Conservation (phyloP, 2,329 filamentous ascomycete species). For the Cercospora brassicicola region DNA sequence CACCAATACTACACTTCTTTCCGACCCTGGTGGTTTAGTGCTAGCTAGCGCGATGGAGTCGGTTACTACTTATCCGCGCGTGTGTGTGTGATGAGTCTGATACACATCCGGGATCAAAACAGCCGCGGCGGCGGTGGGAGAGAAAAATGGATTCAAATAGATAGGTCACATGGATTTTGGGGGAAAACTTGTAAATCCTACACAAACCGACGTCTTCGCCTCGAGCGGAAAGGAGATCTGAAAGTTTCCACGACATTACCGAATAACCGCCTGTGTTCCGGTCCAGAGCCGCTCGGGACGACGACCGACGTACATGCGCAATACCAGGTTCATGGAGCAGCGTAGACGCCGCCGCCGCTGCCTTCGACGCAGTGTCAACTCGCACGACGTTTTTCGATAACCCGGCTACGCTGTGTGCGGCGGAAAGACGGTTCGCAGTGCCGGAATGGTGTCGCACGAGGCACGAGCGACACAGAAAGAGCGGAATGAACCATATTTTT, state of each 20-base stretch:
- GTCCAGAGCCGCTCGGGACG: background rate
- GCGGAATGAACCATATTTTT: background rate
- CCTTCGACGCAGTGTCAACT: background rate
- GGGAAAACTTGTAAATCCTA: background rate
- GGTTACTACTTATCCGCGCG: background rate
- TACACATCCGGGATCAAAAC: background rate
- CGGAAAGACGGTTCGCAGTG: background rate
- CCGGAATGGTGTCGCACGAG: background rate
- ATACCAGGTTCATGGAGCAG: background rate
- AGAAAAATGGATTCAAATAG: background rate
- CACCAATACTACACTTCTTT: background rate
- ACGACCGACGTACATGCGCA: background rate
- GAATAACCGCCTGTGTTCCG: background rate
- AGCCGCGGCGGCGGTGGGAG: background rate
- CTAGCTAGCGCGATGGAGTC: background rate
- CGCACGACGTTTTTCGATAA: background rate
- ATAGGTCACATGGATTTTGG: background rate
- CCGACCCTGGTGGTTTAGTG: background rate
- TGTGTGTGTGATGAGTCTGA: background rate
- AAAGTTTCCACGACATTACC: background rate
- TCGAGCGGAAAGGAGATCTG: background rate
- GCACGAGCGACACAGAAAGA: background rate
- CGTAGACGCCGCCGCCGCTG: background rate
- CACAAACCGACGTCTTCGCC: background rate
- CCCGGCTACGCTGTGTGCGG: background rate